Evolutionary conservation across 306 rosid genomes (phyloP).

Genomic region (Quercus bicolor): DNA sequence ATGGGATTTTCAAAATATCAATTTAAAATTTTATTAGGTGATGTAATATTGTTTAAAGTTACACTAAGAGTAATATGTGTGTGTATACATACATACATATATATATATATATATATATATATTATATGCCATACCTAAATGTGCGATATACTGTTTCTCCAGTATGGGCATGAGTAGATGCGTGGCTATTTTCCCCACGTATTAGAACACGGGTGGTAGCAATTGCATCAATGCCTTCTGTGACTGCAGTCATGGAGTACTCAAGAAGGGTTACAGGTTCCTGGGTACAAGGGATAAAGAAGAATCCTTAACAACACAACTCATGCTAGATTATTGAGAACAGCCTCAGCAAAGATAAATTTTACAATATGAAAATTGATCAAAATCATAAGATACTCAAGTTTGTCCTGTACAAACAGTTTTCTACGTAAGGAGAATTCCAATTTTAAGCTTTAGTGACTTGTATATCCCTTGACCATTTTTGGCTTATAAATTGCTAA

Average conservation of each 20-base stretch:
- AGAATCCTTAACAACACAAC: slow-evolving; percentile 10
- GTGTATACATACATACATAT: rapidly evolving
- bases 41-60: too few species aligned
- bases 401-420: background rate
- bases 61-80: too few species aligned
- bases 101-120: background rate
- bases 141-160: slow-evolving; percentile 72
- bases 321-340: slow-evolving; percentile 5
- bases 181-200: slow-evolving; percentile 39
- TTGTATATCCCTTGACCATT: background rate
- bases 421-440: background rate
- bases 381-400: background rate
- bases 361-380: background rate
- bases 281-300: slow-evolving; percentile 39
- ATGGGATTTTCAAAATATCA: too few species aligned
- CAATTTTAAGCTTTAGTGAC: background rate
- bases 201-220: slow-evolving; percentile 87
- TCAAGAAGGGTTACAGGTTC: slow-evolving; percentile 77
- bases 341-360: background rate
- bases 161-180: slow-evolving; percentile 44
- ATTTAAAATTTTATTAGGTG: too few species aligned
- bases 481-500: background rate
- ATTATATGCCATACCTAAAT: slow-evolving; percentile 50
- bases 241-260: slow-evolving; percentile 81
- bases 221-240: slow-evolving; percentile 98